Percentiles rank a stretch among this genome's conserved stretches.
phyloP scores from a whole-genome alignment of 1,284 basidiomycete genomes.

The Cutaneotrichosporon curvatum region DNA sequence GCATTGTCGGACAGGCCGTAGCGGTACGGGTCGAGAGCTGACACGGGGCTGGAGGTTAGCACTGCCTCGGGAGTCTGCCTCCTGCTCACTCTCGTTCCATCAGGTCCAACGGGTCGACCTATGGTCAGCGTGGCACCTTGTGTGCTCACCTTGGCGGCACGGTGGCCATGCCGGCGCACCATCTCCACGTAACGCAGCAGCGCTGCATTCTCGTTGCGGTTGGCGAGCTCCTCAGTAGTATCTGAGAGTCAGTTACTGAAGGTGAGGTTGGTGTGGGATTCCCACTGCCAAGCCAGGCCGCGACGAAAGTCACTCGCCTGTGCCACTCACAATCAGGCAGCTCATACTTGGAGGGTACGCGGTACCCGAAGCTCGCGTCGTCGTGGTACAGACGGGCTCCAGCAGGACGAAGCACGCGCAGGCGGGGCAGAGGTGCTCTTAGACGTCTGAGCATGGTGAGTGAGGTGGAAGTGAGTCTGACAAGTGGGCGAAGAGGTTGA shows the following conservation, averaged over 20 bases:
- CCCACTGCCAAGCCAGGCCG: background rate
- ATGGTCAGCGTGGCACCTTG: conserved; percentile 49
- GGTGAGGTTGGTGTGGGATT: background rate
- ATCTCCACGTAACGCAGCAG: conserved; percentile 80
- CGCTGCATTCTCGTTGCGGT: conserved; percentile 64
- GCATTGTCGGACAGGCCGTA: conserved; percentile 57
- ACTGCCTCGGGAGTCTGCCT: background rate
- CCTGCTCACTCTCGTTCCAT: conserved; percentile 63
- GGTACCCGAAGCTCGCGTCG: conserved; percentile 67
- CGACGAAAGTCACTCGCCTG: background rate
- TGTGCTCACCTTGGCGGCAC: conserved; percentile 26
- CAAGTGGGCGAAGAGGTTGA: background rate
- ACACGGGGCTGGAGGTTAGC: conserved; percentile 49
- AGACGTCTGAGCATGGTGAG: conserved; percentile 11
- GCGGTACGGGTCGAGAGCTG: conserved; percentile 66
- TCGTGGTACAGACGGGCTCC: conserved; percentile 58
- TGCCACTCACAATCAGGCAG: conserved; percentile 65
- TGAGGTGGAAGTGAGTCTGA: background rate
- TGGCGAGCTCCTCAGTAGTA: conserved; percentile 63
- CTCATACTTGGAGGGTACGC: conserved; percentile 57
- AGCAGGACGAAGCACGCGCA: background rate
- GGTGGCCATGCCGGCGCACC: conserved; percentile 53
- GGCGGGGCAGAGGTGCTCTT: conserved; percentile 2
- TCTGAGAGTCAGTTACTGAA: conserved; percentile 49
- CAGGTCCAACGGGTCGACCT: conserved; percentile 76